Base-by-base conservation (phyloP, 2,329 filamentous ascomycete species). In the Apiospora phragmitis region DNA sequence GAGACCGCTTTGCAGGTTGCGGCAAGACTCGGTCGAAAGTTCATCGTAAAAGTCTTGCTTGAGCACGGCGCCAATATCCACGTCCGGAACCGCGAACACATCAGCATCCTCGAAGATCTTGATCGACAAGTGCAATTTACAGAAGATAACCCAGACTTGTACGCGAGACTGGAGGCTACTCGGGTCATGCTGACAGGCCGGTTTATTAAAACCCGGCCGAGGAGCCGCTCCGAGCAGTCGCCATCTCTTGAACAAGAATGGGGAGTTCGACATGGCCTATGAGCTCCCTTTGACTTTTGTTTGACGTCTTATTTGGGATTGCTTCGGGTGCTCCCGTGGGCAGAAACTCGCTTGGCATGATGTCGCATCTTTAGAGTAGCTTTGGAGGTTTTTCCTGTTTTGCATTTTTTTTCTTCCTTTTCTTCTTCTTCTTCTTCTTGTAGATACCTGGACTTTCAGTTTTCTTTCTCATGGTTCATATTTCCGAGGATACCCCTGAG, bases 1-100 rank as follows among this genome's bases (percentile, higher is more conserved):
- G 88, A 90, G 78, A 89, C 88, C 0, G 83, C 87, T 0, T 80
- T 89, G 38, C 85, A 89, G 49, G 75, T 90, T 11, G 87, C 88
- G 0, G 86, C 87, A 1, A 82, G 86, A 3, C 80, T 84, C 26
- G 87, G 88, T 0, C 83, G 85, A 68, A 89, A 88, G 77, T 81
- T 87, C 2, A 87, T 87, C 1, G 78, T 86, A 38, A 82, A 81
- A 16, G 82, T 83, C 9, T 79, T 89, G 14, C 79, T 85, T 16
- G 79, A 83, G n/a, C 74, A 80, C 6, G 84, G 84, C 0, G 86
- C 87, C 14, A 86, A 84, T 41, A 83, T 87, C 0, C 79, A 85
- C 42, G 85, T 79, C 9, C 80, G 85, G 1, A 85, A 88, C 68
- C 80, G 79, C 0, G 78, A 80, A 1, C 84, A 85, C 0, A 71